These are phyloP conservation scores for Trichosporon coremiiforme DNA, from an alignment of 1,284 basidiomycete species.

Conservation along the genomic window DNA sequence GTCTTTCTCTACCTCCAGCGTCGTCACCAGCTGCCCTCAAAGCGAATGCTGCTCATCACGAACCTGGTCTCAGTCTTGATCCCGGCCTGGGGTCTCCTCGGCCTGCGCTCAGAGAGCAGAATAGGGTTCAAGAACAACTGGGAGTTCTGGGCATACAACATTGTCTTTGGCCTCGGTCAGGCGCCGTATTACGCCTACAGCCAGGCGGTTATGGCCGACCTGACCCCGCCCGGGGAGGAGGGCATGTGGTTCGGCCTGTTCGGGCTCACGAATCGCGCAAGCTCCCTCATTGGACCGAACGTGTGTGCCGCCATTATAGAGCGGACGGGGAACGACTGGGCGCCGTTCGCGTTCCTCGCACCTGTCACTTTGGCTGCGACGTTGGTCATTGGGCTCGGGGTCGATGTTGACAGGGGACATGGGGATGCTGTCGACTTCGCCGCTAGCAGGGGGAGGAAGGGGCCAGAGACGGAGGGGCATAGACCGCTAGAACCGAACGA, in stretches of 20 bases:
- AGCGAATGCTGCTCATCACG: conserved; percentile 65
- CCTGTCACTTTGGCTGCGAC: not conserved
- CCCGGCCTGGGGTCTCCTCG: conserved; percentile 82
- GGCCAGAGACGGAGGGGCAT: too few species aligned
- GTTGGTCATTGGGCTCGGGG: not conserved
- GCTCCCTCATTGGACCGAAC: conserved; percentile 77
- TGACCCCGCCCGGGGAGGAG: conserved; percentile 77
- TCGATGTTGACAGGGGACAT: not conserved
- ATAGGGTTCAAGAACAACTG: conserved; percentile 77
- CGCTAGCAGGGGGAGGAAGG: not conserved
- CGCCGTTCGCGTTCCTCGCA: conserved; percentile 69
- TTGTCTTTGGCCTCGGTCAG: conserved; percentile 75
- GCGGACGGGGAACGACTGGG: conserved; percentile 59
- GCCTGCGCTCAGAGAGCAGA: conserved; percentile 67
- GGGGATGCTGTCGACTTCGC: not conserved
- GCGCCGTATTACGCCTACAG: conserved; percentile 78
- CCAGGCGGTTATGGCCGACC: conserved; percentile 62
- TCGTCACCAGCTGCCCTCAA: conserved; percentile 65
- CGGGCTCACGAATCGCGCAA: conserved; percentile 77
- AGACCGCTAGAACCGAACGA: too few species aligned
- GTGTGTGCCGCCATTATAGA: conserved; percentile 75
- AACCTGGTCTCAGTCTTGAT: conserved; percentile 75
- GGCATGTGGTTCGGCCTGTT: conserved; percentile 85
- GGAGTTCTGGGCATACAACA: conserved; percentile 70
- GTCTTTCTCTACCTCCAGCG: conserved; percentile 79